Evolutionary conservation across 2,329 filamentous ascomycete species (phyloP).

Genomic region (Talaromyces sp.): DNA sequence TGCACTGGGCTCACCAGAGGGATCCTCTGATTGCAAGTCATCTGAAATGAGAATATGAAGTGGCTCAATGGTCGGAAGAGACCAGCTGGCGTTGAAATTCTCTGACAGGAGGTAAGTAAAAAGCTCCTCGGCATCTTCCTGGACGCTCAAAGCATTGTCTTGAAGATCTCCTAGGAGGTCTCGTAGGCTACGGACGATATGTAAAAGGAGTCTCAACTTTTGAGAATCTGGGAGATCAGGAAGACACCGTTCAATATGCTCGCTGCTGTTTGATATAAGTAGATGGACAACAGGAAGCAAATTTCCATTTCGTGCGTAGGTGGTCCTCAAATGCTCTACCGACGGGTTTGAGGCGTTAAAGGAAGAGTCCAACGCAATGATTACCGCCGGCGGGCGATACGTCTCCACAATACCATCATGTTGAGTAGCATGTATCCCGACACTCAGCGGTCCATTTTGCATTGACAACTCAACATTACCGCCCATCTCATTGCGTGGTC

Average conservation of each 20-base stretch:
- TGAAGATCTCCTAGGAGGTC: constrained; percentile 38
- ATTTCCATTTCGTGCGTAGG: constrained; percentile 27
- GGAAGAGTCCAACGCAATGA: constrained; percentile 41
- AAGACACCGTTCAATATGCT: constrained; percentile 43
- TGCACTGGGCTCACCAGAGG: constrained; percentile 1
- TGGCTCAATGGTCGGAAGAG: constrained; percentile 33
- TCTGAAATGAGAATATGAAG: constrained; percentile 29
- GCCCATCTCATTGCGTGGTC: constrained; percentile 28
- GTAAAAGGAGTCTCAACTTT: constrained; percentile 29
- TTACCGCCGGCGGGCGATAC: constrained; percentile 32
- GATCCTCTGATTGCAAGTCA: constrained; percentile 11
- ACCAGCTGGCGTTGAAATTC: constrained; percentile 34
- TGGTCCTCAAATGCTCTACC: constrained; percentile 36
- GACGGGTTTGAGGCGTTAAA: constrained; percentile 37
- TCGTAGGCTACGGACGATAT: constrained; percentile 28
- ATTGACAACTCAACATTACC: constrained; percentile 31
- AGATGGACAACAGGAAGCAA: constrained; percentile 42
- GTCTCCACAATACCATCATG: constrained; percentile 27
- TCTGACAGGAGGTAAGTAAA: constrained; percentile 29
- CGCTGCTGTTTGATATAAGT: constrained; percentile 42
- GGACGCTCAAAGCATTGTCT: constrained; percentile 36
- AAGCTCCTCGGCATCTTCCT: constrained; percentile 37
- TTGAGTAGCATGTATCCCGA: constrained; percentile 29
- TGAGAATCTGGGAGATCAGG: constrained; percentile 31
- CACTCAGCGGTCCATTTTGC: constrained; percentile 30